phyloP scores from a whole-genome alignment of 352 stramenopile species.

The Globisporangium paroecandrum region DNA sequence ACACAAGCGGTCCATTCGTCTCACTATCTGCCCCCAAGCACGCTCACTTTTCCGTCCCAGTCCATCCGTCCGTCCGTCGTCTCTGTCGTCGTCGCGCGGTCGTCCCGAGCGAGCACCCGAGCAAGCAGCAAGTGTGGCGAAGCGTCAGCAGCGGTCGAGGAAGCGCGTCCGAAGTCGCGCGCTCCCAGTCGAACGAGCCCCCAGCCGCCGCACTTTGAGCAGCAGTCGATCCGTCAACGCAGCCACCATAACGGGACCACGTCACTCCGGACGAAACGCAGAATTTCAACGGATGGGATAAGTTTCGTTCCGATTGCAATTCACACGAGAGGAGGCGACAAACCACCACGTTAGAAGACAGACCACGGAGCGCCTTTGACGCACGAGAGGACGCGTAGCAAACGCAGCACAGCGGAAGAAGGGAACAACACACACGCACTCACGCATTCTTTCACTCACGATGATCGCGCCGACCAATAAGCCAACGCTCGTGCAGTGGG shows the following conservation, averaged over 20 bases:
- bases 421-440: constrained; percentile 1
- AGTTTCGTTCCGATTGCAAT: constrained; percentile 25
- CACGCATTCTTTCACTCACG: constrained; percentile 8
- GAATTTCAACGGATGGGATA: constrained; percentile 42
- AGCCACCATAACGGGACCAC: constrained; percentile 24
- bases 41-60: background rate
- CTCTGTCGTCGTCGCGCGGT: constrained; percentile 6
- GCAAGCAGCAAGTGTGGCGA: constrained; percentile 14
- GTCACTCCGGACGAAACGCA: constrained; percentile 19
- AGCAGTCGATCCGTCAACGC: background rate
- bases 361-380: background rate
- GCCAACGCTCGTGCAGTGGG: constrained; percentile 83
- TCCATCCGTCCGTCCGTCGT: constrained; percentile 2
- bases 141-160: constrained; percentile 9
- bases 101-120: constrained; percentile 4
- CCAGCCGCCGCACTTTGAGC: background rate
- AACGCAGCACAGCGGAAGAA: background rate
- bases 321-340: constrained; percentile 24
- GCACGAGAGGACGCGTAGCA: constrained; percentile 7
- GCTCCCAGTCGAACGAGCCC: background rate
- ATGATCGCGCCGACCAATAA: constrained; percentile 88
- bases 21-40: background rate
- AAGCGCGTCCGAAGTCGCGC: constrained; percentile 3
- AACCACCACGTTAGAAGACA: constrained; percentile 8
- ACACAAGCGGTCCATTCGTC: background rate